These are phyloP conservation scores for Ustilago loliicola DNA, from an alignment of 1,284 basidiomycete species.

Conservation along the genomic window DNA sequence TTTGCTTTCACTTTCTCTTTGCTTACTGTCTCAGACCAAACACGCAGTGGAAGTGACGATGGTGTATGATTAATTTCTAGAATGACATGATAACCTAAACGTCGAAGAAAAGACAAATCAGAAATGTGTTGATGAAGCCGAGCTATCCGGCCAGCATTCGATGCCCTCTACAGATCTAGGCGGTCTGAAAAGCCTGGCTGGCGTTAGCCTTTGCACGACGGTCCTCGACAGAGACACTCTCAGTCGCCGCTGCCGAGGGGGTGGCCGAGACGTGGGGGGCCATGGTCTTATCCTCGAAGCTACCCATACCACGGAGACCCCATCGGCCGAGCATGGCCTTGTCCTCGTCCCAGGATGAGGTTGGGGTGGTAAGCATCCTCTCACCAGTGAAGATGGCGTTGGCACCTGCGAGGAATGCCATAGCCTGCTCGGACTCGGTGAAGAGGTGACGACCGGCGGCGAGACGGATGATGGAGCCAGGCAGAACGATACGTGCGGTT, in stretches of 20 bases:
- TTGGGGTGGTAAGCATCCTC: conserved; percentile 95
- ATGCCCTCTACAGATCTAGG: conserved; percentile 12
- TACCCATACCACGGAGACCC: conserved; percentile 91
- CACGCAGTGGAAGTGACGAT: background rate
- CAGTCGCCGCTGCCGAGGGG: conserved; percentile 18
- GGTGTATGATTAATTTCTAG: background rate
- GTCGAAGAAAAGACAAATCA: background rate
- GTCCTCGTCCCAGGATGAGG: conserved; percentile 77
- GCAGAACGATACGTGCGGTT: conserved; percentile 91
- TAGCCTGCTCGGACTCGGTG: conserved; percentile 90
- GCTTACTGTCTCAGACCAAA: background rate
- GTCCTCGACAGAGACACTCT: conserved; percentile 32
- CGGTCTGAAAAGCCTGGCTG: conserved; percentile 43
- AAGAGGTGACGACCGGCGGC: conserved; percentile 93
- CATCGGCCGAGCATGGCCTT: conserved; percentile 92
- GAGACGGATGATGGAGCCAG: conserved; percentile 90
- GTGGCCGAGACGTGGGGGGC: conserved; percentile 41
- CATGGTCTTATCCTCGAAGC: conserved; percentile 73
- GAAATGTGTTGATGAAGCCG: background rate
- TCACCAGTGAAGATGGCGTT: conserved; percentile 99
- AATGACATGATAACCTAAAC: background rate
- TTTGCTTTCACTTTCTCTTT: too few relatives aligned
- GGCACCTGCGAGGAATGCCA: conserved; percentile 98
- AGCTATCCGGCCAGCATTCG: background rate
- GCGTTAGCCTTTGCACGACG: conserved; percentile 47